Percentiles rank a stretch among this genome's conserved stretches.
Evolutionary conservation across 164 flowering plant species (phyloP).

Genomic region (Chloranthus sessilifolius): DNA sequence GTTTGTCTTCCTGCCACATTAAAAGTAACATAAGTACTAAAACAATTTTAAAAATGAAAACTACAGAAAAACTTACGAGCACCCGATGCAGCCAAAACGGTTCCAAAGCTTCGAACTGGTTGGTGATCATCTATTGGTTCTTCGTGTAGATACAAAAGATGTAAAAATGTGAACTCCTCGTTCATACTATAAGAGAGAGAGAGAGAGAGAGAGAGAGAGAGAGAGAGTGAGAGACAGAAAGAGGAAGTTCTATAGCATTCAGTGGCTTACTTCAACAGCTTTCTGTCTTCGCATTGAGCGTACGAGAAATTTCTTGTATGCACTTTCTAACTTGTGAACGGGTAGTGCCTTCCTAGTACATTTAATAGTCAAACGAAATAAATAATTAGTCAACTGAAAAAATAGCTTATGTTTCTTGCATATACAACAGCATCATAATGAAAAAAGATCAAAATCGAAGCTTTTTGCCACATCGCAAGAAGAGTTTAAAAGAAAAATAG

Average conservation of each 20-base stretch:
- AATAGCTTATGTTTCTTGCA: too few relatives aligned
- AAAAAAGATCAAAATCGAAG: too few relatives aligned
- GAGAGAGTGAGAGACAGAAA: too few relatives aligned
- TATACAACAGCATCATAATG: too few relatives aligned
- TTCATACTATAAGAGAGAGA: background rate
- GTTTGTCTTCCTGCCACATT: too few relatives aligned
- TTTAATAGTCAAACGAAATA: background rate
- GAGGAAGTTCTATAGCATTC: too few relatives aligned
- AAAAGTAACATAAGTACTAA: too few relatives aligned
- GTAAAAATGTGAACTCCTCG: background rate
- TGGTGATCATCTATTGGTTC: conserved; percentile 35
- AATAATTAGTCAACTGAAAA: background rate
- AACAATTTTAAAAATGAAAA: too few relatives aligned
- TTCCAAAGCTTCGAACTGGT: conserved; percentile 81
- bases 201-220: too few relatives aligned
- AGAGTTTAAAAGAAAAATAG: too few relatives aligned
- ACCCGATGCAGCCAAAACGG: conserved; percentile 47
- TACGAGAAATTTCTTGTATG: conserved; percentile 62
- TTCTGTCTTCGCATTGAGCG: conserved; percentile 56
- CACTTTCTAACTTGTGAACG: conserved; percentile 51
- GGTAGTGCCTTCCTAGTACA: conserved; percentile 71
- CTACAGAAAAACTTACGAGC: conserved; percentile 33
- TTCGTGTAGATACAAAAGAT: conserved; percentile 30
- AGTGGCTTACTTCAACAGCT: conserved; percentile 42
- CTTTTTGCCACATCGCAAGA: too few relatives aligned